Evolutionary conservation across 108 stramenopile species (phyloP), one percentile per base, ranked within the genome.

Genomic region (Stephanodiscus minutulus): DNA sequence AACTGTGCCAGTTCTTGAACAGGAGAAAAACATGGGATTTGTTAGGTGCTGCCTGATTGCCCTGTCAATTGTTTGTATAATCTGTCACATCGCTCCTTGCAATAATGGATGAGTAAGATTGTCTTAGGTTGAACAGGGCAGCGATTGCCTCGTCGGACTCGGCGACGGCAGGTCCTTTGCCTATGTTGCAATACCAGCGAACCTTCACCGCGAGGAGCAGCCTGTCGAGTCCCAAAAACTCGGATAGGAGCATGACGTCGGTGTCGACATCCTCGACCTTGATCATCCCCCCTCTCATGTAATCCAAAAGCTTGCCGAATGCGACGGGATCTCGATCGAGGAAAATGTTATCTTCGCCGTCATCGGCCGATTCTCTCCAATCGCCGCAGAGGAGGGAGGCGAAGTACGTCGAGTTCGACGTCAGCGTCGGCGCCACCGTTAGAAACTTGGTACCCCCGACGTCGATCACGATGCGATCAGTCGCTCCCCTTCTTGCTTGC

Each of bases 301-400:
- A 68, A 18, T 54, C 54, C 54, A 68, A 31, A n/a, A 68, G 55
- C 17, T 31, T 59, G 22, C 57, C 33, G 28, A 68, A 68, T 20
- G 67, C 29, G 33, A 35, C 67, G 21, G 67, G 67, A 39, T 68
- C 67, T 11, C 29, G 67, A 68, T 68, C 67, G 27, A 68, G 67
- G 25, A 57, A 68, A 7, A 68, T 29, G 2, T 33, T 2, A 17
- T 24, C 55, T 35, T 39, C 66, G 36, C 33, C 57, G 4, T 50
- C 64, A 33, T 56, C 17, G 11, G 17, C 6, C 9, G 54, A 24
- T 24, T 68, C 25, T 18, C 5, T 37, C 53, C 53, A 68, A 5
- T 68, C 35, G 27, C 22, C 56, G 18, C 54, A 28, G 1, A 68
- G 57, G 25, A 56, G 67, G 17, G 56, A 59, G 25, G 21, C 67